Evolutionary conservation across 2,329 filamentous ascomycete genomes (phyloP), one percentile per base, ranked within the genome.

Genomic region (Hymenoscyphus repandus): DNA sequence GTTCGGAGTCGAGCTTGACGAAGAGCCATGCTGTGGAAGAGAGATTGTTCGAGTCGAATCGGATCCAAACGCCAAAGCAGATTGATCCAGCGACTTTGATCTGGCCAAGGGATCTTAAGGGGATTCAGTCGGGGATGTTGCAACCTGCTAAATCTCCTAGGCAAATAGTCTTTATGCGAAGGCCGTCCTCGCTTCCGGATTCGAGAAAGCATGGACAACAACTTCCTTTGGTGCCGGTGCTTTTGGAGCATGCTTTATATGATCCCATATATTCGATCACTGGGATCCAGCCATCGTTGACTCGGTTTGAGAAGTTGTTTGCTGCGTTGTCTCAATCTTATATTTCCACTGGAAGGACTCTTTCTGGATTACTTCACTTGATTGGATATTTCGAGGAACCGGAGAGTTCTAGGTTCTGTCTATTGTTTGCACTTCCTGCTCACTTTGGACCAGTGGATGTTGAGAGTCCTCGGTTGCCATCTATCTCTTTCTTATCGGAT

Each of bases 381-480:
- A 68, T 85, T 11, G 82, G 80, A 2, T 91, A 89, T 62, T 90
- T 89, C 60, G 86, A 91, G 64, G 87, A 91, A 60, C 75, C 85
- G 47, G 77, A 80, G 15, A 74, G 80, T 47, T 83, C 87, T 0
- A 77, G 88, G 9, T 79, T 90, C 48, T 88, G 87, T 5, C 73
- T 92, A 10, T 77, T 92, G 10, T 92, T 89, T 61, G 83, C 86
- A 45, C 79, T 91, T 30, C 87, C 87, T 1, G 74, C 78, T 1
- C 73, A 77, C 7, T 85, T 88, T 68, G 77, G 79, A 55, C 72
- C 80, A 9, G 73, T 82, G 9, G 75, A 75, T 3, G 75, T 78
- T 36, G 76, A 79, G 50, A 69, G 70, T 20, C 67, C 74, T 9
- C 77, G 75, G 34, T 59, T 65, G 50, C 64, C 63, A n/a, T 57